Evolutionary conservation across 306 rosid genomes (phyloP), one percentile per base, ranked within the genome.

Genomic region (Lathyrus tuberosus): DNA sequence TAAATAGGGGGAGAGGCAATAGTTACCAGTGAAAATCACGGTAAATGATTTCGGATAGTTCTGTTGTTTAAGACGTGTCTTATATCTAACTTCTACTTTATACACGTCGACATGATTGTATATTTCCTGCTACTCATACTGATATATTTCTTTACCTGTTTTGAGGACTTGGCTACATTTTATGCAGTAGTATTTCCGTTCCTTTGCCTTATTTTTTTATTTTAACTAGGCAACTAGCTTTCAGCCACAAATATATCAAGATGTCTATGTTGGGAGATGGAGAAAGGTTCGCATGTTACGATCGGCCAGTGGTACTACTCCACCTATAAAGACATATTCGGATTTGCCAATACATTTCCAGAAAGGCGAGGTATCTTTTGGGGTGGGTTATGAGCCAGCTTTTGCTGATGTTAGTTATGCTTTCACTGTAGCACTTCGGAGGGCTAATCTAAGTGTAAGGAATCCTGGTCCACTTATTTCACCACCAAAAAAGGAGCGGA

Each of bases 291-390:
- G 78, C 71, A 77, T 95, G 96, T 95, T 95, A 68, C 97, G 97
- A 67, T 95, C 99, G 61, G 97, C 99, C 51, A 87, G 87, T 78
- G 99, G 99, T 69, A 91, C 99, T 66, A 91, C 97, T 69, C 99
- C 99, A 65, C 96, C 99, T 18, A 71, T 95, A 80, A 95, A 95
- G 79, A 87, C 96, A 70, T 95, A 82, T 81, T 80, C 90, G 12
- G 87, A 87, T 79, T 83, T 95, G 84, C 88, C 92, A 33, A 77
- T 95, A 54, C 79, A 85, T 86, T 95, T 95, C 70, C 86, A 87
- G 78, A 95, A 82, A 68, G 95, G 79, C 7, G 97, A 91, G 74
- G 82, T 87, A 60, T 86, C 96, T 69, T 95, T 77, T 83, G 99
- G 99, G 70, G 99, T 95, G 71, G 99, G 99, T 71, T 91, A 84